Conservation (phyloP, 2,329 filamentous ascomycete species). For the Claviceps humidiphila region DNA sequence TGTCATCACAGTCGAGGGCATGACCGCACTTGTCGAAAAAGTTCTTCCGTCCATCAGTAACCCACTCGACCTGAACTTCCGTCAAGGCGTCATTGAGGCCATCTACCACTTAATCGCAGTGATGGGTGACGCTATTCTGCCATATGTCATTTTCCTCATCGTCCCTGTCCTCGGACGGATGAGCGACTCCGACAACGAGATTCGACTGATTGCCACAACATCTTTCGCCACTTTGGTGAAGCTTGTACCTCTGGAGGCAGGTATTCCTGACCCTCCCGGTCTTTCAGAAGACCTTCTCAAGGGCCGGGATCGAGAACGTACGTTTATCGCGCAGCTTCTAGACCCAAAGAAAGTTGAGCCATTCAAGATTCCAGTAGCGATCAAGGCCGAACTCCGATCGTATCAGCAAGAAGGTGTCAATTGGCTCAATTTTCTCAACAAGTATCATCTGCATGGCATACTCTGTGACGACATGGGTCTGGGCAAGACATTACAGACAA, state of each 20-base stretch:
- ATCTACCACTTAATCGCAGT: conserved; percentile 96
- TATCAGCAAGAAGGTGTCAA: conserved; percentile 99
- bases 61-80: conserved; percentile 71
- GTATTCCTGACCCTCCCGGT: conserved; percentile 91
- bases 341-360: conserved; percentile 94
- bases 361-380: conserved; percentile 86
- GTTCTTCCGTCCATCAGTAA: conserved; percentile 89
- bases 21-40: conserved; percentile 89
- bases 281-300: conserved; percentile 78
- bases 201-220: conserved; percentile 86
- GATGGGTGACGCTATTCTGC: conserved; percentile 91
- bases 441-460: conserved; percentile 94
- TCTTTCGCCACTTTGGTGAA: conserved; percentile 96
- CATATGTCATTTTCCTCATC: conserved; percentile 97
- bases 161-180: conserved; percentile 93
- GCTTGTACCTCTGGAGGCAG: conserved; percentile 88
- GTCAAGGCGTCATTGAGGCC: conserved; percentile 87
- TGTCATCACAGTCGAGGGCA: conserved; percentile 85
- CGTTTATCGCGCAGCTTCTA: conserved; percentile 91
- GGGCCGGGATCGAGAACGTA: conserved; percentile 84
- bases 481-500: conserved; percentile 90
- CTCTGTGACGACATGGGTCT: conserved; percentile 99
- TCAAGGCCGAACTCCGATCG: conserved; percentile 89
- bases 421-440: conserved; percentile 96
- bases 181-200: conserved; percentile 96